Base-by-base conservation (phyloP, 345 rosid species). In the Physaria fendleri region DNA sequence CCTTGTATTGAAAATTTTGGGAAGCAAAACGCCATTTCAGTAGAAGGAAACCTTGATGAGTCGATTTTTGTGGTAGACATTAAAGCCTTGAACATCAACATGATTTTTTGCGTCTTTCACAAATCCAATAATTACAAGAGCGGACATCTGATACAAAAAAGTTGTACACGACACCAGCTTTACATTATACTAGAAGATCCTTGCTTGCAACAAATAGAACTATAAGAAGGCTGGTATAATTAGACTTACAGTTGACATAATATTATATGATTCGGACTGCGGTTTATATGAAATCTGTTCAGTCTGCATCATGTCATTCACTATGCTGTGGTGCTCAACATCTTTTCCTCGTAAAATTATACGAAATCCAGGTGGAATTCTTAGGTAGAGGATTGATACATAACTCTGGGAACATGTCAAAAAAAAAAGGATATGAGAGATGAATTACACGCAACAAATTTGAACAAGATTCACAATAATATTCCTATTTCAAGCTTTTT, bases 241-340 rank as follows among this genome's bases (percentile, higher is more conserved):
- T 34, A 64, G 69, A 14, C 64, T 70, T 80, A 92, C 98, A 73
- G 70, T 65, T 15, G 44, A 30, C 4, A 12, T 0, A 32, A 32
- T 4, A 17, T 27, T 27, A 32, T 20, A 51, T 51, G 41, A 51
- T 51, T 51, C 56, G 1, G 56, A 51, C 60, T 84, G 90, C 17
- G 98, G 98, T 56, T 87, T 81, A 65, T 92, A 92, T 27, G 89
- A 84, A 60, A 84, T 62, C 74, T 78, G 79, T 77, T 81, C 79
- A 6, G 91, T 80, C 66, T 81, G 56, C 96, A 86, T 92, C 98
- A 92, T 92, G 65, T 92, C 98, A 77, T 92, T 92, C 64, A 92
- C 95, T 62, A 92, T 81, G 77, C 81, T 92, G 78, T 92, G 98
- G 72, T 88, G 96, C 67, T 86, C 93, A 23, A 92, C 79, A 72